phyloP scores from a whole-genome alignment of 179 eudicot species.

The Gypsophila paniculata region DNA sequence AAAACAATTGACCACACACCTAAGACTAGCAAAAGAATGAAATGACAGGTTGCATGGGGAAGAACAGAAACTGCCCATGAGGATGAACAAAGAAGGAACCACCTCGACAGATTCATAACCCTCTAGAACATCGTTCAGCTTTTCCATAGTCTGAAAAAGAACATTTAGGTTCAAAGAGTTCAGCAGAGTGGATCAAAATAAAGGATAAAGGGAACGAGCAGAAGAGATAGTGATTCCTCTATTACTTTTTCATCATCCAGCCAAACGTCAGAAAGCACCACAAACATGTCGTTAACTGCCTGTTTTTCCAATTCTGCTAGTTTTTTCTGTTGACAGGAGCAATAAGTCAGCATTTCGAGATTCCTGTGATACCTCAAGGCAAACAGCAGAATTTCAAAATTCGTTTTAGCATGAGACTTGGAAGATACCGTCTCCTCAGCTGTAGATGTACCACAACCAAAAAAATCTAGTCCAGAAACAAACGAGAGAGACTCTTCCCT shows the following conservation, averaged over 20 bases:
- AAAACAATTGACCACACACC: conserved; percentile 40
- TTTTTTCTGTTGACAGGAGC: conserved; percentile 43
- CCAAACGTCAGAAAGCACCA: conserved; percentile 81
- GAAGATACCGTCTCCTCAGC: conserved; percentile 77
- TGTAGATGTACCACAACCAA: conserved; percentile 67
- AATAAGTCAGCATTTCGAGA: too few relatives aligned
- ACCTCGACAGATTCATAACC: conserved; percentile 79
- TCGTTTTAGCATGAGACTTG: not conserved
- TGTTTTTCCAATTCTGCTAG: conserved; percentile 67
- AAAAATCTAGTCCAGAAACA: conserved; percentile 73
- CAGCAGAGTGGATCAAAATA: not conserved
- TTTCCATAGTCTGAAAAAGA: conserved; percentile 65
- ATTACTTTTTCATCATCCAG: conserved; percentile 79
- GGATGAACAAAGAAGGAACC: conserved; percentile 92
- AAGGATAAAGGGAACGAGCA: conserved; percentile 1
- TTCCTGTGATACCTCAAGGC: not conserved
- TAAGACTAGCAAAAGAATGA: conserved; percentile 63
- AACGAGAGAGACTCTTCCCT: conserved; percentile 62
- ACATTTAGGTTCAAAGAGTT: conserved; percentile 25
- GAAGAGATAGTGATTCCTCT: conserved; percentile 13
- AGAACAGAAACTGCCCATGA: conserved; percentile 90
- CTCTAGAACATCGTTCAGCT: conserved; percentile 60
- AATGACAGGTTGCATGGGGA: conserved; percentile 79
- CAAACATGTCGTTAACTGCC: conserved; percentile 94
- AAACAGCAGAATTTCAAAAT: not conserved